Percentiles rank a stretch among this genome's conserved stretches.
Conservation (phyloP, 2,329 filamentous ascomycete genomes). For the Penicillium nordicum region DNA sequence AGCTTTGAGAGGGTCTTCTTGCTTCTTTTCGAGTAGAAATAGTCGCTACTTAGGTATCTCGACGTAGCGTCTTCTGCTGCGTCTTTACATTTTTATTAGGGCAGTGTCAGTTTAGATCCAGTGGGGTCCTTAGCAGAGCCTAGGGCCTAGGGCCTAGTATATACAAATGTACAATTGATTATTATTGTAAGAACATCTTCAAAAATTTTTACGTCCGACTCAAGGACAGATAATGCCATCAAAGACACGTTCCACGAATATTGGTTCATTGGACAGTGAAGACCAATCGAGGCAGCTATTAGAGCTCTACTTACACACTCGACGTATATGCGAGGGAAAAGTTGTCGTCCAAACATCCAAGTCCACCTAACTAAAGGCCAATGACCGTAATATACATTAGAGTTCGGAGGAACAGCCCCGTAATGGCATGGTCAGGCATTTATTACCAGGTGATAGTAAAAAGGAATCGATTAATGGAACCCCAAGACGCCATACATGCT, state of each 20-base stretch:
- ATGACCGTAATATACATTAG: no score
- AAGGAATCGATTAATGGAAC: neutral
- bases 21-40: neutral
- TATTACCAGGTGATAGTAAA: neutral
- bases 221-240: no score
- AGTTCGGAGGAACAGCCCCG: no score
- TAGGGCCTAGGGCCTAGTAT: neutral
- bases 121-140: neutral
- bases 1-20: conserved; percentile 36
- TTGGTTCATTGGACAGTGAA: no score
- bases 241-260: no score
- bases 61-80: neutral
- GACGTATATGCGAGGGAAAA: conserved; percentile 56
- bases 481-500: conserved; percentile 10
- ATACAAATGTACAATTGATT: neutral
- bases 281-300: neutral
- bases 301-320: conserved; percentile 68
- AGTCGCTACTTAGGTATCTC: neutral
- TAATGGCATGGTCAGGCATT: neutral
- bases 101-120: neutral
- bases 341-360: conserved; percentile 35
- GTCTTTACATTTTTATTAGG: neutral
- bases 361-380: conserved; percentile 9
- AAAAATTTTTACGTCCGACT: neutral
- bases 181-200: neutral